Evolutionary conservation across 2,329 filamentous ascomycete species (phyloP), one percentile per base, ranked within the genome.

Genomic region (Botryotinia convoluta): DNA sequence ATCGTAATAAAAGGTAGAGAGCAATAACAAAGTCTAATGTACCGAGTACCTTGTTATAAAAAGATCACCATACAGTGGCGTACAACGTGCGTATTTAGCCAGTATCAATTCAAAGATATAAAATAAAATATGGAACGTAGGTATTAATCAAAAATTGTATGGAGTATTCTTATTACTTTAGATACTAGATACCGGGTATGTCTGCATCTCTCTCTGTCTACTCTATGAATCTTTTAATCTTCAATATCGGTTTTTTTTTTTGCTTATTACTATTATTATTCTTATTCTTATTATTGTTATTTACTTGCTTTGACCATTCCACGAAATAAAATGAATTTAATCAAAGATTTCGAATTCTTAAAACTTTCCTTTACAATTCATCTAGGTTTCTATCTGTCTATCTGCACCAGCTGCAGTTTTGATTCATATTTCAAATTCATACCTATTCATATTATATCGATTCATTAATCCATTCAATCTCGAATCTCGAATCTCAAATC

Each of bases 281-380:
- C 14, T 60, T 14, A 44, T 44, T 20, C 18, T 16, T n/a, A 54
- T n/a, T 54, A n/a, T 54, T 54, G 26, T 3, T n/a, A n/a, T 54
- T 54, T 54, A n/a, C 48, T 35, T 65, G 62, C 62, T 65, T 65
- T 65, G 62, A 65, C 62, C 42, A 35, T 48, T 29, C 16, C 29
- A 65, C 62, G 42, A 65, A 65, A 65, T 54, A 44, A 65, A 22
- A 64, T 64, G 61, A 45, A 39, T 64, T 26, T n/a, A 64, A 32
- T 9, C 26, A 64, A 26, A 45, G 29, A 64, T 64, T n/a, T 54
- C 12, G 48, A n/a, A 57, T 57, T 18, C 29, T 22, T 18, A 48
- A 65, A 65, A 12, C 62, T 48, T 65, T 48, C 29, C 42, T 65
- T 48, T 48, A 16, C 4, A 14, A 39, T 45, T 32, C 62, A 64